Evolutionary conservation across 1,284 basidiomycete genomes (phyloP), one percentile per base, ranked within the genome.

Genomic region (Waitea zeae): DNA sequence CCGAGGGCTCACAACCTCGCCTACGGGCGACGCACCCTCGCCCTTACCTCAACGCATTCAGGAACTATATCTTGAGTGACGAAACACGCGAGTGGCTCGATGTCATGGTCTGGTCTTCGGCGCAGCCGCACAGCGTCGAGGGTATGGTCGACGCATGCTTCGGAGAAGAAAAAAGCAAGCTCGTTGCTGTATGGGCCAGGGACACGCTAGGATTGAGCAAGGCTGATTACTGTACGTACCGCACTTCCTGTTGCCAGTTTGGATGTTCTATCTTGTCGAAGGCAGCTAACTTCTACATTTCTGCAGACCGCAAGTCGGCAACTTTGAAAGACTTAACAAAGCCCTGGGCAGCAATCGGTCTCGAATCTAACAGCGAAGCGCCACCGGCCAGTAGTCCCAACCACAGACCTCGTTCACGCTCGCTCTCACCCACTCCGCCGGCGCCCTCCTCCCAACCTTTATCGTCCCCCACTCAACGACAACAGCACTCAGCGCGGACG

Each of bases 41-140:
- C n/a, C 81, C 84, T 0, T 90, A 77, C 48, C 61, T 87, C 44
- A 45, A 54, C 2, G 54, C 72, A 2, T 79, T 89, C 44, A 48
- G 67, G 5, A 53, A 62, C 2, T 89, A 78, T 46, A 50, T 79
- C 3, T 71, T 80, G 38, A 66, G 71, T 35, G 52, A 59, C 0
- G 43, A 56, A 18, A 78, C 72, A 15, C 54, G 51, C 24, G 43
- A 45, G 13, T 80, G 76, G 70, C 62, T 86, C 18, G 78, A 87
- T 40, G 71, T 77, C 4, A 81, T 89, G 70, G 69, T 90, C 1
- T 90, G 87, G 86, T 83, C 78, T 42, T 82, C 77, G 1, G 86
- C 86, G 1, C 77, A 84, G 48, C 77, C 80, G 0, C 67, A 75
- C 37, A 87, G 74, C 44, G 87, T 90, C 3, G 52, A 59, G 1